A percentile compares a stretch with the other conserved stretches of the same genome.
Evolutionary conservation across 176 grass and related monocot genomes (phyloP).

Genomic region (Saccharum spontaneum): DNA sequence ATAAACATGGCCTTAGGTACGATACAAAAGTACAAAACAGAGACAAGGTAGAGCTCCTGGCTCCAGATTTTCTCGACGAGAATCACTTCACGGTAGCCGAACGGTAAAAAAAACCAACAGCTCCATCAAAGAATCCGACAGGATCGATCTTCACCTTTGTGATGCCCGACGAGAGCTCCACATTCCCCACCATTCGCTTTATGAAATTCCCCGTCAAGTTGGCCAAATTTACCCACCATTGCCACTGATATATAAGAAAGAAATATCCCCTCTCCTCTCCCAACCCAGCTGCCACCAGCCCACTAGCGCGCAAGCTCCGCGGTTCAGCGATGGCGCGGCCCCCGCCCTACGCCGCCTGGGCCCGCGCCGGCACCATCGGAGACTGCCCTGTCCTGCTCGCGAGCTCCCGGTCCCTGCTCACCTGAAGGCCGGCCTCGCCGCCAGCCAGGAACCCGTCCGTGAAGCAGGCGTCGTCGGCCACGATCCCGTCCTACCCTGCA

Average conservation of each 20-base stretch:
- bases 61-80: too few species aligned
- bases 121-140: not conserved
- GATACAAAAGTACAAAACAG: too few species aligned
- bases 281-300: not conserved
- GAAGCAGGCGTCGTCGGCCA: not conserved
- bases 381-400: not conserved
- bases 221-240: not conserved
- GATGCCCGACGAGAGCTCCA: not conserved
- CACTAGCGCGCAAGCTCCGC: not conserved
- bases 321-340: not conserved
- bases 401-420: not conserved
- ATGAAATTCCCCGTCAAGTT: not conserved
- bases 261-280: not conserved
- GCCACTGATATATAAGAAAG: not conserved
- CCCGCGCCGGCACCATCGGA: too few species aligned
- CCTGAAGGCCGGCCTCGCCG: not conserved
- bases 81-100: too few species aligned
- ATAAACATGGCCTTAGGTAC: too few species aligned
- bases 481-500: not conserved
- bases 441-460: not conserved
- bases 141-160: not conserved
- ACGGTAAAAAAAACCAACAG: not conserved
- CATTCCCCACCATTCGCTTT: not conserved
- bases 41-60: too few species aligned
- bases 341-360: too few species aligned